Base-by-base conservation (phyloP, 2,329 filamentous ascomycete species). In the Capronia americana region DNA sequence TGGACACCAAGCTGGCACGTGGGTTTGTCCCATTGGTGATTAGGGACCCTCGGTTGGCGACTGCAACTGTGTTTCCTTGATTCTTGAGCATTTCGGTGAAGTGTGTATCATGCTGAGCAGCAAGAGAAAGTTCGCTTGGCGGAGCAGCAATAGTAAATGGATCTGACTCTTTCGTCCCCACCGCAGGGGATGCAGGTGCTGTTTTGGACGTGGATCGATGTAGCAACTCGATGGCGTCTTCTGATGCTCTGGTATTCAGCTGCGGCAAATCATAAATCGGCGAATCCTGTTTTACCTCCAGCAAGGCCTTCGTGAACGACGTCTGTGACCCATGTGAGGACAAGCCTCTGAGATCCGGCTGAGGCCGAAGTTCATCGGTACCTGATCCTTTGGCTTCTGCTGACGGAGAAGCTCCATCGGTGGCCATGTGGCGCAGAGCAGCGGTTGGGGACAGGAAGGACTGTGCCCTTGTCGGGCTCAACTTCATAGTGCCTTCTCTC, bases 1-100 rank as follows among this genome's bases (percentile, higher is more conserved):
- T 63, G 23, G 66, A 65, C 14, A 69, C 32, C n/a, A 71, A 51
- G 48, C 69, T 70, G 26, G 56, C 57, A 23, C 63, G 65, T 30
- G 41, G 30, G 38, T 57, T 28, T 10, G 59, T 57, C n/a, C n/a
- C 50, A 48, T 61, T 28, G 28, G 57, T 60, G 24, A 50, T 46
- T 12, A 54, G 50, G 23, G 54, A 63, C 32, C 50, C 55, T 50
- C 60, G 46, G 50, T 61, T 64, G 23, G 46, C 30, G 6, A 30
- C 23, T 14, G 56, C 8, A 38, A 57, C 48, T n/a, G 30, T 62
- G 28, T 55, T 55, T 14, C 58, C 56, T 32, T 63, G 38, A 7
- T 20, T 41, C 44, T 55, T 66, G 51, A 68, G 32, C 23, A 64
- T 28, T 12, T 23, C 59, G 4, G 20, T 10, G 28, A 62, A 56